Evolutionary conservation across 441 rosid genomes (phyloP).

Genomic region (Erysimum cheiri): DNA sequence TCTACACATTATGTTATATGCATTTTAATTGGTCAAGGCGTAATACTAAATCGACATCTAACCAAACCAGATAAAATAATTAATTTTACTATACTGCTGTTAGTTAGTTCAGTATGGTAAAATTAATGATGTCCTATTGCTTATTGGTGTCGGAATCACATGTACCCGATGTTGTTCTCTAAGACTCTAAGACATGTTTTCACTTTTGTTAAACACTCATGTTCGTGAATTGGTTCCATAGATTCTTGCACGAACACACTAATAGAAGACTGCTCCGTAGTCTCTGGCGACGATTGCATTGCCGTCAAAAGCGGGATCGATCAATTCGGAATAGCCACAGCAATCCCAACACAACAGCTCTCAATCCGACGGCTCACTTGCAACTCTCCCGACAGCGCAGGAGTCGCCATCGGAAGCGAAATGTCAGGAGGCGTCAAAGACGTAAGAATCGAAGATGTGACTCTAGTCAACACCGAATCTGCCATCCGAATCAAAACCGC

Average conservation of each 20-base stretch:
- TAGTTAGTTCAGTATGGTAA: too few species aligned
- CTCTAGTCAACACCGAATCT: slow-evolving; percentile 67
- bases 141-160: too few species aligned
- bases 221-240: background rate
- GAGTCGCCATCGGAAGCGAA: slow-evolving; percentile 83
- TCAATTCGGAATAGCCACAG: slow-evolving; percentile 59
- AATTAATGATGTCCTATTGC: too few species aligned
- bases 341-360: slow-evolving; percentile 67
- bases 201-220: too few species aligned
- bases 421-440: slow-evolving; percentile 91
- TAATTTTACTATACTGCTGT: too few species aligned
- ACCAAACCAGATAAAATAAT: too few species aligned
- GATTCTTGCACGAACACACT: slow-evolving; percentile 77
- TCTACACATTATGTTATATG: too few species aligned
- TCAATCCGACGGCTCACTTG: slow-evolving; percentile 75
- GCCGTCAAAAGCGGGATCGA: slow-evolving; percentile 96
- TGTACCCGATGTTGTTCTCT: too few species aligned
- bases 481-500: slow-evolving; percentile 82
- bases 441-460: slow-evolving; percentile 66
- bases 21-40: too few species aligned
- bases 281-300: slow-evolving; percentile 86
- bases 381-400: slow-evolving; percentile 77
- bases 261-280: slow-evolving; percentile 75
- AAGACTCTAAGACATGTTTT: too few species aligned
- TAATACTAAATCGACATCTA: too few species aligned